Conservation (phyloP, 371 early-diverging fungal genomes). For the Syncephalastrum racemosum region DNA sequence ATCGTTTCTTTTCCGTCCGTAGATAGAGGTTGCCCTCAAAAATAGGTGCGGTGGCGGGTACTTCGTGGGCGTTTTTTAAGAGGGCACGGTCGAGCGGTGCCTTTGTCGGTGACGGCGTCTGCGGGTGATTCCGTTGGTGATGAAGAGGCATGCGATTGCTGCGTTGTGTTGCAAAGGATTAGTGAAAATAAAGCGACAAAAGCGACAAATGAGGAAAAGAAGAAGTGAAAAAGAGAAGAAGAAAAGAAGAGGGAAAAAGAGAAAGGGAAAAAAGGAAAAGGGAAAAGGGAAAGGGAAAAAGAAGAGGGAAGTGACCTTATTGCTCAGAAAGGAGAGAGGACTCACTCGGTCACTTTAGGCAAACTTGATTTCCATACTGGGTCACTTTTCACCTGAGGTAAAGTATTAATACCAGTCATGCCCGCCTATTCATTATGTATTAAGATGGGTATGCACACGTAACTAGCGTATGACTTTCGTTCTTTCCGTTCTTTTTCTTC, state of each 20-base stretch:
- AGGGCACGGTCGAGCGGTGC: constrained; percentile 3
- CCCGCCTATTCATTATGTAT: too few species aligned
- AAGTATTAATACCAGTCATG: too few species aligned
- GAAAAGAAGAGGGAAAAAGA: constrained; percentile 11
- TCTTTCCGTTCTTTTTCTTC: too few species aligned
- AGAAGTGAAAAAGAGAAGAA: neutral
- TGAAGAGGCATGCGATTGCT: constrained; percentile 15
- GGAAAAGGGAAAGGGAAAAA: neutral
- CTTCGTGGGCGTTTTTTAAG: constrained; percentile 27
- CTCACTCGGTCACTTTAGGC: too few species aligned
- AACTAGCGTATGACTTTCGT: too few species aligned
- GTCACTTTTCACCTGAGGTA: too few species aligned
- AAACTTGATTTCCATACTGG: too few species aligned
- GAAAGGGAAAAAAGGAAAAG: neutral
- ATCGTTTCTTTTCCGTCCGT: constrained; percentile 34
- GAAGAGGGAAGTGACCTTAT: too few species aligned
- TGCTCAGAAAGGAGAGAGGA: too few species aligned
- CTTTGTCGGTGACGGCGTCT: neutral
- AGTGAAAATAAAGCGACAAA: constrained; percentile 8
- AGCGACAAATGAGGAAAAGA: constrained; percentile 3
- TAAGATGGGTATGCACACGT: too few species aligned
- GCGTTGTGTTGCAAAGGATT: neutral
- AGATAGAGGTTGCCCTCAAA: constrained; percentile 49
- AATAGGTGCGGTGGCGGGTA: constrained; percentile 44
- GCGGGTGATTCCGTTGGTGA: constrained; percentile 4